Evolutionary conservation across 2,329 filamentous ascomycete genomes (phyloP).

Genomic region (Sporothrix luriei): DNA sequence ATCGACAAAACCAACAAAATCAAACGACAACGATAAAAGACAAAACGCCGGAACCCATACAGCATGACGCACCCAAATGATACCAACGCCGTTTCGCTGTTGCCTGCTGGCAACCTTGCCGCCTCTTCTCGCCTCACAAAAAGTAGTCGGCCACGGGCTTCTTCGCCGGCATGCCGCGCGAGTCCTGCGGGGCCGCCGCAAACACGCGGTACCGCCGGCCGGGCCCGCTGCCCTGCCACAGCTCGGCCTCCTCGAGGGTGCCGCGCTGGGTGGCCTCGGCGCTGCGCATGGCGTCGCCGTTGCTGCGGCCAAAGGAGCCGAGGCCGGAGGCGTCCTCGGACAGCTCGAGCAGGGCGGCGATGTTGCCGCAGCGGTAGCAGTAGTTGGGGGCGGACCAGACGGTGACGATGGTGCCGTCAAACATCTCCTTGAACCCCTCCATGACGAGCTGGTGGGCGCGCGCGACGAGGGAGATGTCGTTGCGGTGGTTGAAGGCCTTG

Average conservation of each 20-base stretch:
- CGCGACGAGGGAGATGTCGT: slow-evolving; percentile 88
- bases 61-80: not conserved
- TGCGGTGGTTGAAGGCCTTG: slow-evolving; percentile 91
- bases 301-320: slow-evolving; percentile 69
- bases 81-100: not conserved
- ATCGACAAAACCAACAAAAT: not conserved
- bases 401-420: slow-evolving; percentile 90
- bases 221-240: slow-evolving; percentile 63
- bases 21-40: not conserved
- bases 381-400: slow-evolving; percentile 99
- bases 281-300: slow-evolving; percentile 64
- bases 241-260: slow-evolving; percentile 53
- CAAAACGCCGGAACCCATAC: not conserved
- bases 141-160: slow-evolving; percentile 98
- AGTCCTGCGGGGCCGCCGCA: slow-evolving; percentile 94
- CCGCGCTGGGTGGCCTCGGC: slow-evolving; percentile 45
- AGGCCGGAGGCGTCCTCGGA: slow-evolving; percentile 81
- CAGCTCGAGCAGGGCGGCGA: slow-evolving; percentile 90
- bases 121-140: slow-evolving; percentile 53
- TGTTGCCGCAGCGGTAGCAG: slow-evolving; percentile 94
- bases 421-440: slow-evolving; percentile 99
- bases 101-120: no score
- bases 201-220: slow-evolving; percentile 92
- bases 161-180: slow-evolving; percentile 96
- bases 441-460: slow-evolving; percentile 96